phyloP scores from a whole-genome alignment of 352 stramenopile species.

The Phytophthora foliorum region DNA sequence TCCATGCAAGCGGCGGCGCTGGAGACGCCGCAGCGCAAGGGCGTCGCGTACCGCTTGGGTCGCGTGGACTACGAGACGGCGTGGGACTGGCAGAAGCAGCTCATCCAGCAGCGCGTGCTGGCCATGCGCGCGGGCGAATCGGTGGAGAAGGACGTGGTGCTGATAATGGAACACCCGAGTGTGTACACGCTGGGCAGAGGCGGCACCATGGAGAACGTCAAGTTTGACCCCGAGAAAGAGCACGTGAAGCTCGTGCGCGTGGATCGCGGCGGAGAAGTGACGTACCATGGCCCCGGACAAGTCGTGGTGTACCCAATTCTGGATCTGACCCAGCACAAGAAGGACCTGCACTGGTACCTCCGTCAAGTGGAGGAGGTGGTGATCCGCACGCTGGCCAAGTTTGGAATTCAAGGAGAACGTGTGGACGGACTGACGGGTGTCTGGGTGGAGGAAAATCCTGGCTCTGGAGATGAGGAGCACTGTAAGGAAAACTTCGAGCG shows the following conservation, averaged over 20 bases:
- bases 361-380: constrained; percentile 96
- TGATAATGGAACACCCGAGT: constrained; percentile 88
- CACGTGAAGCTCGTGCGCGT: constrained; percentile 94
- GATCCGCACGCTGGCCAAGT: constrained; percentile 91
- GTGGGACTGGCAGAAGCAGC: constrained; percentile 90
- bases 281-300: constrained; percentile 98
- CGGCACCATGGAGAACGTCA: constrained; percentile 92
- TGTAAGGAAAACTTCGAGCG: constrained; percentile 47
- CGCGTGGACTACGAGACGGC: constrained; percentile 85
- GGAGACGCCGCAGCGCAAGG: constrained; percentile 52
- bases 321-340: constrained; percentile 94
- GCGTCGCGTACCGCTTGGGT: constrained; percentile 75
- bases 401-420: constrained; percentile 90
- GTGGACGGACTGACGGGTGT: constrained; percentile 96
- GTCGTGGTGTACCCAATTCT: constrained; percentile 98
- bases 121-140: constrained; percentile 51
- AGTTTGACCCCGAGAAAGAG: constrained; percentile 76
- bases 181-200: constrained; percentile 98
- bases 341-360: constrained; percentile 98
- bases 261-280: constrained; percentile 99
- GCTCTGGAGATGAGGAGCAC: constrained; percentile 19
- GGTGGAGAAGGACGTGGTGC: constrained; percentile 64
- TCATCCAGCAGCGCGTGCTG: constrained; percentile 82
- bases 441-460: constrained; percentile 90
- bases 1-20: constrained; percentile 9